Base-by-base conservation (phyloP, 371 early-diverging fungal genomes). In the Zychaea mexicana region DNA sequence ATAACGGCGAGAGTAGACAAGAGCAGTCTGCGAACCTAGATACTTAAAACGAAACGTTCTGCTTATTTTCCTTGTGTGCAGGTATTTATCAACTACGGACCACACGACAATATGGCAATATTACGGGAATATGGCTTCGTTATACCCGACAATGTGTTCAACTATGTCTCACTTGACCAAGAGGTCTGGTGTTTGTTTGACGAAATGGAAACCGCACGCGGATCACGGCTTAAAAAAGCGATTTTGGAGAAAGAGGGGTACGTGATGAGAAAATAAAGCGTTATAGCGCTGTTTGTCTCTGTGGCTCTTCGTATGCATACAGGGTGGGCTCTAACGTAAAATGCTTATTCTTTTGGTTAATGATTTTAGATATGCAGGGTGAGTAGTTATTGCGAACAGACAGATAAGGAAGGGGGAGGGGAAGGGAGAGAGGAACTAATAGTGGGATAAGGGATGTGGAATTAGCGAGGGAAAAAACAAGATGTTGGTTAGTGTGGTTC, bases 91-190 rank as follows among this genome's bases (percentile, higher is more conserved):
- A 84, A 84, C 49, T 87, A 87, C 65, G 87, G 87, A 0, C 83
- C 84, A 3, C 87, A 87, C 52, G 85, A 85, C 47, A 87, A 87
- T 57, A 61, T 75, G 33, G 85, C 85, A 49, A 83, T 87, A 19
- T 61, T 87, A 12, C 78, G 81, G 56, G 87, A 87, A 64, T 87
- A 87, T 38, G 87, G 87, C 0, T 87, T 87, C 68, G 84, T 85
- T 0, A 68, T 84, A 8, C 66, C 79, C 1, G 61, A 73, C 28
- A 87, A 87, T 33, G 69, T 59, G 12, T 87, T 74, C 62, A 87
- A 85, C 53, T 83, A 77, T 60, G 82, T 84, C 2, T 60, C 65
- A 7, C 59, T 87, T 19, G 87, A 87, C 61, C 61, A 77, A 12
- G 81, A 80, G 61, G 76, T 87, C 21, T 65, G 77, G 77, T 38